Evolutionary conservation across 1,284 basidiomycete genomes (phyloP).

Genomic region (Taiwanofungus camphoratus): DNA sequence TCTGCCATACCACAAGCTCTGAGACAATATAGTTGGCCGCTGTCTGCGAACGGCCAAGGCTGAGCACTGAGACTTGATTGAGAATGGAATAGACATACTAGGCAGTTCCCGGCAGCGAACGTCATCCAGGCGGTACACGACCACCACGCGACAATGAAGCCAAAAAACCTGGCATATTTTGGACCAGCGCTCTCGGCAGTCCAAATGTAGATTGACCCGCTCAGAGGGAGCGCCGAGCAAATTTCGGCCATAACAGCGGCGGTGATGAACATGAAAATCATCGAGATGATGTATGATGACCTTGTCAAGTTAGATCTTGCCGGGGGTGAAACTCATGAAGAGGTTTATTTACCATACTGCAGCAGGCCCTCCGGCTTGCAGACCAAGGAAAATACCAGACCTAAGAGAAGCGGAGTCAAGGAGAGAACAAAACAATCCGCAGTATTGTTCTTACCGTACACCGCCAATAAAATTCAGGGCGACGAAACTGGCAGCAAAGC

Average conservation of each 20-base stretch:
- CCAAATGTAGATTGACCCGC: constrained; percentile 89
- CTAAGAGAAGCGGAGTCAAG: constrained; percentile 31
- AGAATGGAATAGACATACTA: constrained; percentile 52
- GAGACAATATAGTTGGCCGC: constrained; percentile 83
- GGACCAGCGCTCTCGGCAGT: constrained; percentile 83
- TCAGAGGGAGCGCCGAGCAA: constrained; percentile 79
- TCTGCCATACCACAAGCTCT: constrained; percentile 71
- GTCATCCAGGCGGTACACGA: constrained; percentile 88
- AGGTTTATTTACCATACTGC: constrained; percentile 58
- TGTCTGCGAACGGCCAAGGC: constrained; percentile 52
- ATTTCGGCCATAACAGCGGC: constrained; percentile 82
- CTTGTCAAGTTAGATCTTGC: constrained; percentile 36
- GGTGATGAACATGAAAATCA: constrained; percentile 81
- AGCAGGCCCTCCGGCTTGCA: constrained; percentile 78
- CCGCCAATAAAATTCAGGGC: constrained; percentile 83
- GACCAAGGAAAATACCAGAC: constrained; percentile 73
- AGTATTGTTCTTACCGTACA: constrained; percentile 48
- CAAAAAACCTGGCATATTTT: constrained; percentile 77
- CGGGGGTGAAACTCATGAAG: too few species aligned
- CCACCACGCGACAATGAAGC: constrained; percentile 88
- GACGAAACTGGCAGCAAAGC: constrained; percentile 80
- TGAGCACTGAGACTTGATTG: too few species aligned
- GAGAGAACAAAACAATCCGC: not conserved
- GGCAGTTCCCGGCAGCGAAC: constrained; percentile 77
- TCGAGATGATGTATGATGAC: constrained; percentile 76